Evolutionary conservation across 225 moss, liverwort and hornwort species (phyloP), one percentile per base, ranked within the genome.

Genomic region (Straminergon stramineum): DNA sequence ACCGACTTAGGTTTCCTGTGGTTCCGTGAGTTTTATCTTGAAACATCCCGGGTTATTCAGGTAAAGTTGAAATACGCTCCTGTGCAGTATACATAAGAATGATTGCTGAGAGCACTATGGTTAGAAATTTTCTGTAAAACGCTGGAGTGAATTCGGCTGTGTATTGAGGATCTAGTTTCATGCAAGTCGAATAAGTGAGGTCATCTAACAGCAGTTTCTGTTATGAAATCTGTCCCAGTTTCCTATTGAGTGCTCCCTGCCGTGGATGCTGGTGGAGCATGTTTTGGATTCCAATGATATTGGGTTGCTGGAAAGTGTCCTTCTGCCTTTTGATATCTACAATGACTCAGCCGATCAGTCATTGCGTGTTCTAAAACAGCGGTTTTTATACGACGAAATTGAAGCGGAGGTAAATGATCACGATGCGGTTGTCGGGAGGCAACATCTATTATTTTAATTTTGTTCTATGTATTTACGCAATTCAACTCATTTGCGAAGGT

Each of bases 221-320:
- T 74, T 79, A 31, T 68, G 79, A 75, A 79, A 81, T 57, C n/a
- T 78, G 31, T 87, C 37, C 82, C 95, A 99, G 98, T 99, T 99
- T 92, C 97, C 98, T 61, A 97, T 99, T 82, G 97, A 95, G 86
- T 96, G 97, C 92, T 99, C 98, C 48, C 91, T 99, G 43, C 98
- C 98, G n/a, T 99, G 98, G 98, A 99, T 99, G 97, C 93, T 99
- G 90, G 98, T 97, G 92, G 98, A 99, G 90, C 96, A 96, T 81
- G 92, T 97, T 67, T 90, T 99, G 87, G 97, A 96, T 91, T 96
- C 96, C 37, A 90, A 91, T 62, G 96, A 99, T 90, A 88, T 95
- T 82, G 98, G 96, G 86, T 92, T 99, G 87, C 94, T 99, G 57
- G 98, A 99, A 91, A 96, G 96, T 88, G 89, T 96, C 57, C 95